These are phyloP conservation scores for Colletotrichum filicis DNA, from an alignment of 2,329 filamentous ascomycete species.

Conservation along the genomic window DNA sequence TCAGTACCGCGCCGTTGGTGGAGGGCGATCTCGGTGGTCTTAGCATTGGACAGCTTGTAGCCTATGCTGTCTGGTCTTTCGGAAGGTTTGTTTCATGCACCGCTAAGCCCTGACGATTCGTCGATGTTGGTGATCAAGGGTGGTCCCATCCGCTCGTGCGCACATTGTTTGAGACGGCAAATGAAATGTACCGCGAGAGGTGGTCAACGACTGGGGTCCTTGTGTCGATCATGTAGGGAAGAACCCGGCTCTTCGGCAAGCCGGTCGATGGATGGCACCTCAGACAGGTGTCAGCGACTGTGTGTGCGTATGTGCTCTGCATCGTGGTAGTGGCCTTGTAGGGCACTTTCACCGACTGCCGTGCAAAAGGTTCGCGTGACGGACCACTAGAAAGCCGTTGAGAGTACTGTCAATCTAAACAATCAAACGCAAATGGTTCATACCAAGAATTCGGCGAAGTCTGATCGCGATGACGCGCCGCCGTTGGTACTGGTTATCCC, in stretches of 20 bases:
- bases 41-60: conserved; percentile 5
- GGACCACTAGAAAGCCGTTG: not conserved
- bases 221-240: not conserved
- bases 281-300: conserved; percentile 20
- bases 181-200: not conserved
- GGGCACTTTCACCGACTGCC: not conserved
- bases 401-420: not conserved
- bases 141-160: conserved; percentile 25
- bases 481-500: not conserved
- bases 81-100: conserved; percentile 34
- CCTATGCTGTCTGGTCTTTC: conserved; percentile 19
- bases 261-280: conserved; percentile 21
- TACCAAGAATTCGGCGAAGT: not conserved
- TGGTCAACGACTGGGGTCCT: not conserved
- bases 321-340: not conserved
- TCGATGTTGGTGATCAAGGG: conserved; percentile 3
- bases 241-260: conserved; percentile 10
- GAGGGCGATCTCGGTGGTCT: not conserved
- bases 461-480: not conserved
- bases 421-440: not conserved
- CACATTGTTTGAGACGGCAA: conserved; percentile 27
- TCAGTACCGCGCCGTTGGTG: not conserved
- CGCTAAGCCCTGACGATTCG: conserved; percentile 15
- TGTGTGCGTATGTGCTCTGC: not conserved
- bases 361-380: not conserved